These are phyloP conservation scores for Rhizodiscina lignyota DNA, from an alignment of 495 filamentous ascomycete genomes.

Conservation along the genomic window DNA sequence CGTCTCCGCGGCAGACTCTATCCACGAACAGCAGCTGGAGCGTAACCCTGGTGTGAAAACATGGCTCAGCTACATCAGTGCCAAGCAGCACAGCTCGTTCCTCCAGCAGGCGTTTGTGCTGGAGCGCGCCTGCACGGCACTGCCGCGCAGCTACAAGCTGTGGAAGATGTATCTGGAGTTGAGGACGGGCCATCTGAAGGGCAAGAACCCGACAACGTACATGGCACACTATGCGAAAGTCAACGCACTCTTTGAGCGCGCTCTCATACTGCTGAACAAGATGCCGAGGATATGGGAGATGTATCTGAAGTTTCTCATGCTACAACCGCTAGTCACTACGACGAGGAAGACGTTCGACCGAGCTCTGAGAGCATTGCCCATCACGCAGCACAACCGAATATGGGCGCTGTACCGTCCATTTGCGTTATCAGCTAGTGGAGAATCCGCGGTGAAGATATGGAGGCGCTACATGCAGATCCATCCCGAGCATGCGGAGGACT, in stretches of 20 bases:
- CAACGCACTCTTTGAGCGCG: conserved; percentile 87
- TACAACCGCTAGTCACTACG: conserved; percentile 82
- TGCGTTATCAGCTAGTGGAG: conserved; percentile 79
- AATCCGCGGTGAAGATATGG: conserved; percentile 88
- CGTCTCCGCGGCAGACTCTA: conserved; percentile 67
- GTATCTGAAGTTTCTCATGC: conserved; percentile 81
- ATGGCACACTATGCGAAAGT: conserved; percentile 78
- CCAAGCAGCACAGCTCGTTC: conserved; percentile 77
- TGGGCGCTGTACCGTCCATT: conserved; percentile 89
- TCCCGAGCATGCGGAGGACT: conserved; percentile 90
- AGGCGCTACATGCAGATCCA: conserved; percentile 95
- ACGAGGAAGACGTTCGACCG: conserved; percentile 88
- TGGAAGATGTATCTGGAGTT: conserved; percentile 98
- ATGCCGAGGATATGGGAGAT: conserved; percentile 99
- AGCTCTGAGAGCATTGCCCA: conserved; percentile 80
- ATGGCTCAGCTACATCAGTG: conserved; percentile 89
- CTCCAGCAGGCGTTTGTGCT: conserved; percentile 88
- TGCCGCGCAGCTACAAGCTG: conserved; percentile 91
- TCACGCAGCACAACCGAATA: conserved; percentile 94
- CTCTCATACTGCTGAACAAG: conserved; percentile 90
- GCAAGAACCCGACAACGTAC: conserved; percentile 70
- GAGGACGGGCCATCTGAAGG: conserved; percentile 62
- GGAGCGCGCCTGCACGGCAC: conserved; percentile 75
- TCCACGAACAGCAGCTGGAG: conserved; percentile 92
- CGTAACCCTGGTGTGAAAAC: conserved; percentile 78